These are phyloP conservation scores for Croton setiger DNA, from an alignment of 441 rosid genomes.

Conservation along the genomic window DNA sequence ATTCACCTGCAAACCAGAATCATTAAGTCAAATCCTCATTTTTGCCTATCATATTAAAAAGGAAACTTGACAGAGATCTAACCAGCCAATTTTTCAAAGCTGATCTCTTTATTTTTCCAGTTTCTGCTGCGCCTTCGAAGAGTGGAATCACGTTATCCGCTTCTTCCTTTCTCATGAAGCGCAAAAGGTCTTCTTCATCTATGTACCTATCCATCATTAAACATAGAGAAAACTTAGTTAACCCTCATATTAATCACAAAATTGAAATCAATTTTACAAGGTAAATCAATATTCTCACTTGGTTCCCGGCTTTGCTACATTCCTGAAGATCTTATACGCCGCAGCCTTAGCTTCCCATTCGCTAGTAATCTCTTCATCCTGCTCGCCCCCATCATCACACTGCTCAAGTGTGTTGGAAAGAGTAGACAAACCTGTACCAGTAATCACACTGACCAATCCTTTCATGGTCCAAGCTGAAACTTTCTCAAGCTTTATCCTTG, in stretches of 20 bases:
- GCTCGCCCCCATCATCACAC: constrained; percentile 38
- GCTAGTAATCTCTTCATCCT: constrained; percentile 44
- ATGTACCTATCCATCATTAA: constrained; percentile 45
- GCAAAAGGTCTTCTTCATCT: constrained; percentile 58
- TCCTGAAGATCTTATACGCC: constrained; percentile 47
- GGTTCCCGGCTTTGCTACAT: constrained; percentile 54
- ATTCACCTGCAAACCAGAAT: constrained; percentile 40
- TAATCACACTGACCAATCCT: constrained; percentile 45
- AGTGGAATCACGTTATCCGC: constrained; percentile 63
- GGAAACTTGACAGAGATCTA: constrained; percentile 15
- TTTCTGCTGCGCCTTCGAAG: constrained; percentile 51
- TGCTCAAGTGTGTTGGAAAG: constrained; percentile 34
- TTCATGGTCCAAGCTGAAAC: constrained; percentile 67
- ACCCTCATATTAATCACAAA: background rate
- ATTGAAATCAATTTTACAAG: background rate
- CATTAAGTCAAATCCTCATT: background rate
- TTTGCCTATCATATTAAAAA: background rate
- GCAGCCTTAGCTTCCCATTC: constrained; percentile 70
- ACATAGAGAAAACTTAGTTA: background rate
- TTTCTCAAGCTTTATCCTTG: constrained; percentile 46
- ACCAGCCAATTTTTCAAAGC: constrained; percentile 81
- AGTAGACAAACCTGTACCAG: constrained; percentile 46
- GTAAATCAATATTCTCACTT: constrained; percentile 33
- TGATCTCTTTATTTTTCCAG: constrained; percentile 47
- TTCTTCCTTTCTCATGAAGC: constrained; percentile 85